Percentiles rank a stretch among this genome's conserved stretches.
phyloP scores from a whole-genome alignment of 1,284 basidiomycete species.

The Tilletia horrida region DNA sequence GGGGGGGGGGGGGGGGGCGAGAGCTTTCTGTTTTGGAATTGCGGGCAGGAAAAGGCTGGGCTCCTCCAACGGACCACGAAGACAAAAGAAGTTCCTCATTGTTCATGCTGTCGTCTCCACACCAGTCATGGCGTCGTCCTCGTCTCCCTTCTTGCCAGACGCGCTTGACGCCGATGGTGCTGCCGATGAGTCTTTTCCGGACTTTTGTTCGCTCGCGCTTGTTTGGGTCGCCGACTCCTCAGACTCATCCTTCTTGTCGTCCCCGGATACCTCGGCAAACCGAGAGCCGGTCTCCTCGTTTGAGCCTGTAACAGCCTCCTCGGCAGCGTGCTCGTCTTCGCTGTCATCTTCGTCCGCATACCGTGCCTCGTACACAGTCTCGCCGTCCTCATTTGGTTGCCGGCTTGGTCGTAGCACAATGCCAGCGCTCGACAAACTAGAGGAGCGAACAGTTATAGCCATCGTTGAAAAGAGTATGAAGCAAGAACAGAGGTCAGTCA shows the following conservation, averaged over 20 bases:
- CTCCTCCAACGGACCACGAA: too few species aligned
- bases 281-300: not conserved
- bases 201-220: not conserved
- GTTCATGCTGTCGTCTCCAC: constrained; percentile 3
- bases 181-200: not conserved
- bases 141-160: not conserved
- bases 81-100: not conserved
- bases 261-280: constrained; percentile 23
- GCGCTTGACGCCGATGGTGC: not conserved
- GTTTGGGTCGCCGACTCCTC: constrained; percentile 1
- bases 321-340: constrained; percentile 27
- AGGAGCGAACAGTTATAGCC: not conserved
- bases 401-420: constrained; percentile 46
- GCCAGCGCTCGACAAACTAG: constrained; percentile 38
- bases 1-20: too few species aligned
- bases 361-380: constrained; percentile 47
- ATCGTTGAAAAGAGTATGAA: not conserved
- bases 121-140: not conserved
- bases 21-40: too few species aligned
- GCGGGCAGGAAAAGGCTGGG: too few species aligned
- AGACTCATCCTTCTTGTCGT: not conserved
- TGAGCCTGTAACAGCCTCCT: constrained; percentile 26
- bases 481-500: not conserved
- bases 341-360: constrained; percentile 43
- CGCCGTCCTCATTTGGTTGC: constrained; percentile 39